Conservation (phyloP, 2,329 filamentous ascomycete genomes). For the Teratosphaeria destructans region DNA sequence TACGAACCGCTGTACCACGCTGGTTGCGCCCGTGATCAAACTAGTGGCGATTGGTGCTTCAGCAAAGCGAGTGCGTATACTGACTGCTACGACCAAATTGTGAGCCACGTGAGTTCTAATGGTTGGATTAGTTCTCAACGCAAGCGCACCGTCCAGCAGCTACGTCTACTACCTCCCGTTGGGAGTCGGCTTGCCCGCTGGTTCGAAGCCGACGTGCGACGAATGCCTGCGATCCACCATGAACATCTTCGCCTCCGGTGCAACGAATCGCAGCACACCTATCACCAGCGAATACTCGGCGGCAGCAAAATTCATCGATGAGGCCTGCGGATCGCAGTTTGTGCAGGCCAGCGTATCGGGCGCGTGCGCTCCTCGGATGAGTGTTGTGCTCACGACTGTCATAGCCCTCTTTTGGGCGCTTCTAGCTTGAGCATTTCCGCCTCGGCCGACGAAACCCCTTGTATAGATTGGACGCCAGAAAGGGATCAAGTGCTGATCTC, state of each 20-base stretch:
- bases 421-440: neutral
- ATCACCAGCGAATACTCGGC: constrained; percentile 58
- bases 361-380: neutral
- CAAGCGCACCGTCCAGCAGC: constrained; percentile 55
- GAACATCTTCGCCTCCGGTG: constrained; percentile 63
- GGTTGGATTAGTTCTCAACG: constrained; percentile 49
- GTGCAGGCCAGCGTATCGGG: constrained; percentile 11
- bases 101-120: too few relatives aligned
- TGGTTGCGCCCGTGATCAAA: constrained; percentile 47
- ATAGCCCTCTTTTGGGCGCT: neutral
- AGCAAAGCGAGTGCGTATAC: constrained; percentile 51
- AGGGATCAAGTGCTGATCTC: neutral
- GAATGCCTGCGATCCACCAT: constrained; percentile 71
- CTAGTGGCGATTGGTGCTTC: constrained; percentile 54
- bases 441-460: neutral
- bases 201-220: constrained; percentile 62
- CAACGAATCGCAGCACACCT: constrained; percentile 53
- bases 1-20: constrained; percentile 73
- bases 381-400: neutral
- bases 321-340: constrained; percentile 47
- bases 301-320: constrained; percentile 65
- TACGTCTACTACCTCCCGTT: constrained; percentile 82
- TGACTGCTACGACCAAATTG: too few relatives aligned
- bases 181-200: constrained; percentile 58
- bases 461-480: neutral